A percentile compares a stretch with the other conserved stretches of the same genome.
phyloP scores from a whole-genome alignment of 768 basidiomycete genomes.

The Mycena floridula region DNA sequence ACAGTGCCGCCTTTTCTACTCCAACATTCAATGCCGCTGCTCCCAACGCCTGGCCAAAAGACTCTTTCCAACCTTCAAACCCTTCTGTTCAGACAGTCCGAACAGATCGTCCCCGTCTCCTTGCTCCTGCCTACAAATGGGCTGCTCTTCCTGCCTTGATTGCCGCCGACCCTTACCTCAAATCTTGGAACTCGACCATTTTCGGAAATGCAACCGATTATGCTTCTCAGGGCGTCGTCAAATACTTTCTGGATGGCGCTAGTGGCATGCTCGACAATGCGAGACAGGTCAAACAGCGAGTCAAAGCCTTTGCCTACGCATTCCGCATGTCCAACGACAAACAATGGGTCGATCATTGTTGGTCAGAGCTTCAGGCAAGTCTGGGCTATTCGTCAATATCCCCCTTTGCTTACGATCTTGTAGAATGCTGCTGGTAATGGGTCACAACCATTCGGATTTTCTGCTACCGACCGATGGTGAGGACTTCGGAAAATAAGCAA shows the following conservation, averaged over 20 bases:
- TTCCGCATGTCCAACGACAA: constrained; percentile 91
- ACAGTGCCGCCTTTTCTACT: constrained; percentile 59
- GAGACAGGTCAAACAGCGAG: constrained; percentile 80
- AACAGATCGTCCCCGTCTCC: constrained; percentile 80
- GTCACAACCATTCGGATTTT: constrained; percentile 57
- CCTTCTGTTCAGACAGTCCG: constrained; percentile 59
- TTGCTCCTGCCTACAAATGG: constrained; percentile 94
- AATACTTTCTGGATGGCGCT: constrained; percentile 70
- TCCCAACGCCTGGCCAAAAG: constrained; percentile 68
- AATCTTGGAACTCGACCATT: constrained; percentile 86
- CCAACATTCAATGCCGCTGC: constrained; percentile 64
- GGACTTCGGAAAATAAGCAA: no score
- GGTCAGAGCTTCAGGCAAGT: constrained; percentile 75
- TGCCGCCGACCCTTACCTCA: constrained; percentile 76
- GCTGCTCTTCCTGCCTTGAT: constrained; percentile 72
- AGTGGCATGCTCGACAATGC: constrained; percentile 92
- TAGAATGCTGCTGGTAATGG: constrained; percentile 76
- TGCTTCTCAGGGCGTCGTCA: constrained; percentile 52
- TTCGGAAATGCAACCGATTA: constrained; percentile 84
- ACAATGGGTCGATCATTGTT: constrained; percentile 83
- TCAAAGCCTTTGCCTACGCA: constrained; percentile 91
- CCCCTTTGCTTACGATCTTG: neutral
- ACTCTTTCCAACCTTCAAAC: constrained; percentile 64
- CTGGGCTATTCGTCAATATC: neutral
- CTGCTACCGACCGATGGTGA: constrained; percentile 59